Evolutionary conservation across 805 yeast species (phyloP).

Genomic region (Hyphopichia homilentoma): DNA sequence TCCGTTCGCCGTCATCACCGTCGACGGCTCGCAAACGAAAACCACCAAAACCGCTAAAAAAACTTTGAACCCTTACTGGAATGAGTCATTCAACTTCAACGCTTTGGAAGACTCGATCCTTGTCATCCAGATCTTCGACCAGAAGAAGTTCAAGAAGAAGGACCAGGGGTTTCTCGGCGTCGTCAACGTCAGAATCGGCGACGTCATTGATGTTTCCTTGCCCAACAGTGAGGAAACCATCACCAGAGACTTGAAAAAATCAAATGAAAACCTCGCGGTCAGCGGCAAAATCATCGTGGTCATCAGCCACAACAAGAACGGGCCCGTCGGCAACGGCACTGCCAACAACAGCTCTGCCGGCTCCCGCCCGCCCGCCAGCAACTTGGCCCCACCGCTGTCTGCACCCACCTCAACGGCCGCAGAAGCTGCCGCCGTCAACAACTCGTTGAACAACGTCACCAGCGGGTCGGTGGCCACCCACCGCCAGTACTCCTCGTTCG

Average conservation of each 20-base stretch:
- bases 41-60: constrained; percentile 91
- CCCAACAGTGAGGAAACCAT: constrained; percentile 70
- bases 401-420: constrained; percentile 12
- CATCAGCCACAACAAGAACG: constrained; percentile 44
- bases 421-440: constrained; percentile 8
- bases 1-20: constrained; percentile 95
- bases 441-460: constrained; percentile 7
- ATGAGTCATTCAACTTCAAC: constrained; percentile 79
- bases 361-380: constrained; percentile 10
- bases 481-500: constrained; percentile 87
- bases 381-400: constrained; percentile 9
- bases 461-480: constrained; percentile 14
- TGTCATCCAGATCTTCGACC: constrained; percentile 94
- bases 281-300: constrained; percentile 86
- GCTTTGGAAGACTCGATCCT: constrained; percentile 79
- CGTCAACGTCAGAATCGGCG: constrained; percentile 85
- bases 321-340: constrained; percentile 8
- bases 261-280: constrained; percentile 90
- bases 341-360: constrained; percentile 15
- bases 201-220: constrained; percentile 68
- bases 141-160: constrained; percentile 94
- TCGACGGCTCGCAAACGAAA: constrained; percentile 96
- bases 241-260: constrained; percentile 85
- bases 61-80: constrained; percentile 97
- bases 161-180: constrained; percentile 98